phyloP scores from a whole-genome alignment of 169 alveolate species.

The Eimeria acervulina region DNA sequence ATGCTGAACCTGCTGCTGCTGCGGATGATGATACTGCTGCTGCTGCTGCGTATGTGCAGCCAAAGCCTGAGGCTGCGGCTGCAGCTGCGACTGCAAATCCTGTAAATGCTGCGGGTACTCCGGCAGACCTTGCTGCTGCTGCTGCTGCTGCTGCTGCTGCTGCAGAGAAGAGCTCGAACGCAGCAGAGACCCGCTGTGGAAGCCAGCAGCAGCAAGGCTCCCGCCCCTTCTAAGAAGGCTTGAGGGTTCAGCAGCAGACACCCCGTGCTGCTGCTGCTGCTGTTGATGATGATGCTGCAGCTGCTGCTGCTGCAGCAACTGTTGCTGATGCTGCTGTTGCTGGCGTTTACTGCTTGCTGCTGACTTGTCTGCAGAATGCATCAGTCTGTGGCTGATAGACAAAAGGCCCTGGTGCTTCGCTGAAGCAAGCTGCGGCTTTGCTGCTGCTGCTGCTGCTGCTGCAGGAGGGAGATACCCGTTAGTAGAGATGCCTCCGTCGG shows the following conservation, averaged over 20 bases:
- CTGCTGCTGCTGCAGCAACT: not conserved
- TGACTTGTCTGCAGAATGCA: slow-evolving; percentile 1
- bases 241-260: slow-evolving; percentile 8
- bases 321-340: slow-evolving; percentile 43
- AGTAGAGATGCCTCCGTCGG: not conserved
- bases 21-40: too few species aligned
- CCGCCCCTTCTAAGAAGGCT: not conserved
- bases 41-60: not conserved
- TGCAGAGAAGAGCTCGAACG: not conserved
- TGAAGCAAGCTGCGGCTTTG: not conserved
- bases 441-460: slow-evolving; percentile 58
- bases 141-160: slow-evolving; percentile 76
- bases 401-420: slow-evolving; percentile 15
- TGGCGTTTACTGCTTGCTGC: not conserved
- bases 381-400: slow-evolving; percentile 20
- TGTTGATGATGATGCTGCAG: not conserved
- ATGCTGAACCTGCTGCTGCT: not conserved
- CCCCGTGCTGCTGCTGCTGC: slow-evolving; percentile 6
- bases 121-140: slow-evolving; percentile 13
- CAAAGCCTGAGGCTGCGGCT: not conserved
- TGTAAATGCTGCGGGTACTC: not conserved
- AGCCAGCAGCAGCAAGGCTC: slow-evolving; percentile 11
- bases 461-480: not conserved
- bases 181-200: slow-evolving; percentile 20
- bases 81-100: too few species aligned